phyloP scores from a whole-genome alignment of 257 asterid genomes.

The Solanum bulbocastanum region DNA sequence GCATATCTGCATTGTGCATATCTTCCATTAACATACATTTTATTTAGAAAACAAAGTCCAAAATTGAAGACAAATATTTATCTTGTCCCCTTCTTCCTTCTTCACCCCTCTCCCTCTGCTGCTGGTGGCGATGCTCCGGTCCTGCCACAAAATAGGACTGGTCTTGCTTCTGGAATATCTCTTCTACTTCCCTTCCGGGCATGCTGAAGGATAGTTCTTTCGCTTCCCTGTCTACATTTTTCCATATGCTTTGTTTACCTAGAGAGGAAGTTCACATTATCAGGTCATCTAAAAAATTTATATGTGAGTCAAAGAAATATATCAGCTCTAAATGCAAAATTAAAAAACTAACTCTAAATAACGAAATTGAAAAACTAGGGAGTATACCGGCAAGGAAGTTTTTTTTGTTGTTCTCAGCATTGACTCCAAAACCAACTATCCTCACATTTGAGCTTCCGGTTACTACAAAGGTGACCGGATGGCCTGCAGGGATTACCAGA shows the following conservation, averaged over 20 bases:
- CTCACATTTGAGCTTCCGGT: constrained; percentile 17
- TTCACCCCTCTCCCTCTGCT: background rate
- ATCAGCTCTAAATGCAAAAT: too few species aligned
- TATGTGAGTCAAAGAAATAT: background rate
- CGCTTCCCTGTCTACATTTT: constrained; percentile 16
- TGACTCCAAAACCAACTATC: constrained; percentile 28
- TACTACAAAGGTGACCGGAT: constrained; percentile 28
- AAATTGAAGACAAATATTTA: constrained; percentile 14
- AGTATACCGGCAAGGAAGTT: constrained; percentile 30
- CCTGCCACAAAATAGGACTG: constrained; percentile 26
- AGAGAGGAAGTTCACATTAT: background rate
- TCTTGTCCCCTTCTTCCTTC: background rate
- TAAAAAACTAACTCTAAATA: too few species aligned
- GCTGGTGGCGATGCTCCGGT: constrained; percentile 1
- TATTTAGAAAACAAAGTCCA: constrained; percentile 18
- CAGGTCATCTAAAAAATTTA: background rate
- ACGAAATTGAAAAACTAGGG: background rate
- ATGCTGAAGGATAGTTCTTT: constrained; percentile 16
- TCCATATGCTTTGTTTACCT: constrained; percentile 34
- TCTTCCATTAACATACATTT: background rate
- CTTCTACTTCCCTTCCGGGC: background rate
- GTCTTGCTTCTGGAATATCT: constrained; percentile 15
- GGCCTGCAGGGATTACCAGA: constrained; percentile 30
- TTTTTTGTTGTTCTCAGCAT: constrained; percentile 13
- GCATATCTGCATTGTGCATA: background rate